A percentile compares a stretch with the other conserved stretches of the same genome.
Evolutionary conservation across 208 protist genomes (phyloP).

Genomic region (Crithidia bombi): DNA sequence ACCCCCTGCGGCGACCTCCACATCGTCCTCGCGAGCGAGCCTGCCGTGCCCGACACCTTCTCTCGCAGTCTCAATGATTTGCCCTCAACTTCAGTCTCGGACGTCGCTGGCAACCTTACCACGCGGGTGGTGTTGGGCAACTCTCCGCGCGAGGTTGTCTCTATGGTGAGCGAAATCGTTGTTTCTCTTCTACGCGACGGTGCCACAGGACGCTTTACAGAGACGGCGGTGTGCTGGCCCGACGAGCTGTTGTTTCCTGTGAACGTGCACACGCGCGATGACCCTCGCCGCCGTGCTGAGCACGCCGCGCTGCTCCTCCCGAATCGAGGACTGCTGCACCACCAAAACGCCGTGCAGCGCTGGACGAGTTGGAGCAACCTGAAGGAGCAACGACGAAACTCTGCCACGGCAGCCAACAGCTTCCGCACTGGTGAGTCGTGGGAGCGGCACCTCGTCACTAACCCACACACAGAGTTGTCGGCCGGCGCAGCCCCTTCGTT

Average conservation of each 20-base stretch:
- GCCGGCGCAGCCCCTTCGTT: conserved; percentile 26
- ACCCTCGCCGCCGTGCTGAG: conserved; percentile 45
- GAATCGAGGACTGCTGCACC: conserved; percentile 39
- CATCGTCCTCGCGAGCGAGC: conserved; percentile 27
- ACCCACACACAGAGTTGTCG: conserved; percentile 50
- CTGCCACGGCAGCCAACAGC: neutral
- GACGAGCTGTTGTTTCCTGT: conserved; percentile 50
- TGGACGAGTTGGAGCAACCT: conserved; percentile 38
- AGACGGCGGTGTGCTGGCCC: conserved; percentile 66
- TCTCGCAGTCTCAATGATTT: conserved; percentile 24
- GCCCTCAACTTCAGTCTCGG: neutral
- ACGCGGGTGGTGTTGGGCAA: conserved; percentile 56
- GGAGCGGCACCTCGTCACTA: conserved; percentile 63
- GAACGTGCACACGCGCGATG: conserved; percentile 55
- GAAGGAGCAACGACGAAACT: neutral
- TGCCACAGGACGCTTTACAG: neutral
- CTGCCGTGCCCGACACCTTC: neutral
- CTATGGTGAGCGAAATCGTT: conserved; percentile 37
- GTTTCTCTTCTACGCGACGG: conserved; percentile 18
- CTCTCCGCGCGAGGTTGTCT: conserved; percentile 36
- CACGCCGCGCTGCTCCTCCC: conserved; percentile 65
- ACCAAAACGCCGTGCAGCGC: conserved; percentile 30
- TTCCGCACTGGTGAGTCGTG: conserved; percentile 45
- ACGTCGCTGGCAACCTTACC: neutral
- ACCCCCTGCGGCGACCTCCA: conserved; percentile 12